Percentiles rank a stretch among this genome's conserved stretches.
Evolutionary conservation across 2,329 filamentous ascomycete species (phyloP).

Genomic region (Cordyceps cateniannulata): DNA sequence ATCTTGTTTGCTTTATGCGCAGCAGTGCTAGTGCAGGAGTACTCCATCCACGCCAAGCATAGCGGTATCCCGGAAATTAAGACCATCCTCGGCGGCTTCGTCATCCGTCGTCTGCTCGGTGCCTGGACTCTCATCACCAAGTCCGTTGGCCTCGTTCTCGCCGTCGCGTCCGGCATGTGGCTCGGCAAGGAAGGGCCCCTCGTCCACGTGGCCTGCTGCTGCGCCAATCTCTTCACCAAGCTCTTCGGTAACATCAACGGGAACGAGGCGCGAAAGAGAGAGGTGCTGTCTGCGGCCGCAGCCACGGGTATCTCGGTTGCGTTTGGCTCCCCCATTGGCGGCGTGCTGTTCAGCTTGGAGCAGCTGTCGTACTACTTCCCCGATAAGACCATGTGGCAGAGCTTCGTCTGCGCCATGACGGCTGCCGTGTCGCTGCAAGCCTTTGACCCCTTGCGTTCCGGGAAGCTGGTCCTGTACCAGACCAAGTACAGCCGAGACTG

Average conservation of each 20-base stretch:
- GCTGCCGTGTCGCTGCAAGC: conserved; percentile 89
- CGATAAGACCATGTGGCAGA: conserved; percentile 99
- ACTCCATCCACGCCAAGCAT: conserved; percentile 83
- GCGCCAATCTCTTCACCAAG: conserved; percentile 79
- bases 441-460: conserved; percentile 88
- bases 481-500: conserved; percentile 87
- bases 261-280: conserved; percentile 92
- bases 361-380: conserved; percentile 97
- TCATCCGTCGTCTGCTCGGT: conserved; percentile 82
- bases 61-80: conserved; percentile 98
- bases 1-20: conserved; percentile 72
- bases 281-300: conserved; percentile 86
- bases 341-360: conserved; percentile 93
- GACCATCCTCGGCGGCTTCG: conserved; percentile 87
- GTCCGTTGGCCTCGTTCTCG: conserved; percentile 81
- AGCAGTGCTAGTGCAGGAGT: conserved; percentile 73
- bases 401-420: conserved; percentile 99
- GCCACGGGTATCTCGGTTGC: conserved; percentile 90
- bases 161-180: conserved; percentile 93
- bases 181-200: conserved; percentile 92
- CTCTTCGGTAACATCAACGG: conserved; percentile 68
- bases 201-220: conserved; percentile 95
- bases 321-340: conserved; percentile 89
- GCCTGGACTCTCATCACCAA: conserved; percentile 86
- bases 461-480: conserved; percentile 92